phyloP scores from a whole-genome alignment of 257 asterid genomes.

The Paulownia fortunei region DNA sequence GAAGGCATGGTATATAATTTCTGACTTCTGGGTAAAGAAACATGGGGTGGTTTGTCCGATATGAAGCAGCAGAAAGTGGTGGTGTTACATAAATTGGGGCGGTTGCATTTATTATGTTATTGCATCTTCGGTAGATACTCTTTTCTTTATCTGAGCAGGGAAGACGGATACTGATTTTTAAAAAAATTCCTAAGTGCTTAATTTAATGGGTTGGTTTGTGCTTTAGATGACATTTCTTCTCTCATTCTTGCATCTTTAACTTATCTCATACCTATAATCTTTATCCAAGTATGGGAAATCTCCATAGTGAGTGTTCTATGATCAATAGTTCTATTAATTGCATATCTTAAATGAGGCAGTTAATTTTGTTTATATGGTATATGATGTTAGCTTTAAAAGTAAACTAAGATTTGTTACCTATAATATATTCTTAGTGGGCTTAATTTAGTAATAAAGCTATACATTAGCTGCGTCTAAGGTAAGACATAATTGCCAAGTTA shows the following conservation, averaged over 20 bases:
- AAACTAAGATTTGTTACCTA: constrained; percentile 29
- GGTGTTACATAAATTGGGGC: constrained; percentile 28
- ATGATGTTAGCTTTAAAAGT: constrained; percentile 19
- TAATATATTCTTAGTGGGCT: constrained; percentile 13
- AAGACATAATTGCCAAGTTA: constrained; percentile 31
- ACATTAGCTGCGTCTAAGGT: constrained; percentile 40
- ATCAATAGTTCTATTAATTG: no score
- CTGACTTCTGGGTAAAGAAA: constrained; percentile 7
- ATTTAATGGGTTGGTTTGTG: constrained; percentile 15
- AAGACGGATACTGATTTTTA: constrained; percentile 11
- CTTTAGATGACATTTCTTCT: constrained; percentile 27
- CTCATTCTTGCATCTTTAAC: constrained; percentile 37
- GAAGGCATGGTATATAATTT: background rate
- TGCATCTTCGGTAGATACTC: constrained; percentile 30
- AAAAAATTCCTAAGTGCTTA: constrained; percentile 3
- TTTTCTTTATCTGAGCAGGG: constrained; percentile 30
- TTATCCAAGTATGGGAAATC: constrained; percentile 34
- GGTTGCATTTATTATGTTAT: constrained; percentile 10
- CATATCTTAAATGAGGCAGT: background rate
- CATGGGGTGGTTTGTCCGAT: constrained; percentile 51
- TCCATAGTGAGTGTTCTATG: constrained; percentile 9
- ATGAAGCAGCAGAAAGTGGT: constrained; percentile 57
- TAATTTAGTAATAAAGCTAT: constrained; percentile 26
- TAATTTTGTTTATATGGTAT: background rate
- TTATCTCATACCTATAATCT: constrained; percentile 39